A percentile compares a stretch with the other conserved stretches of the same genome.
These are phyloP conservation scores for Aspergillus brunneoviolaceus DNA, from an alignment of 2,329 filamentous ascomycete species.

Conservation along the genomic window DNA sequence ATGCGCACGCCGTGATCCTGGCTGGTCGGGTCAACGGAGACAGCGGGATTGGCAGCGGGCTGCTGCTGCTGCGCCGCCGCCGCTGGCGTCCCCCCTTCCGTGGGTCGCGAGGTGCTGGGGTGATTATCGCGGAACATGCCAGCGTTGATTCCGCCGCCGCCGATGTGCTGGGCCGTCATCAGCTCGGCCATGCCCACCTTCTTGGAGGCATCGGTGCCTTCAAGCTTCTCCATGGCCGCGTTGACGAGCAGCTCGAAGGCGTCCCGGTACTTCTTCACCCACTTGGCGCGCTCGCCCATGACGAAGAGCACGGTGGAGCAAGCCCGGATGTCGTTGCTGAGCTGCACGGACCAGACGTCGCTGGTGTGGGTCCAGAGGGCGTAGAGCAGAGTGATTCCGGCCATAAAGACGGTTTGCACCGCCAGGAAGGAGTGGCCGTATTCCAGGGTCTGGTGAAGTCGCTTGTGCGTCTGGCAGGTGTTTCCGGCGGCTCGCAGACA, in stretches of 20 bases:
- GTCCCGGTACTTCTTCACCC: slow-evolving; percentile 51
- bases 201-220: slow-evolving; percentile 37
- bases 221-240: slow-evolving; percentile 48
- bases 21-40: slow-evolving; percentile 19
- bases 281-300: slow-evolving; percentile 51
- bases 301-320: slow-evolving; percentile 52
- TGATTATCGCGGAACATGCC: slow-evolving; percentile 18
- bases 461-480: slow-evolving; percentile 40
- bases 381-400: slow-evolving; percentile 39
- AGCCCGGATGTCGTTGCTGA: slow-evolving; percentile 52
- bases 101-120: neutral
- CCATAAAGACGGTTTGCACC: slow-evolving; percentile 42
- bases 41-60: neutral
- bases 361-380: slow-evolving; percentile 46
- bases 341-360: slow-evolving; percentile 49
- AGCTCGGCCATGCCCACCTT: slow-evolving; percentile 41
- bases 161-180: slow-evolving; percentile 38
- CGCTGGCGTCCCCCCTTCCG: too few relatives aligned
- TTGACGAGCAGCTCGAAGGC: slow-evolving; percentile 50
- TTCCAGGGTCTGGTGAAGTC: slow-evolving; percentile 39
- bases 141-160: neutral
- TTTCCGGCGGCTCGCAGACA: slow-evolving; percentile 38
- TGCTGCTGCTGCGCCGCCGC: neutral
- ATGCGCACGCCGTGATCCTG: slow-evolving; percentile 39
- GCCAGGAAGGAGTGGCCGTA: slow-evolving; percentile 42